Conservation (phyloP, 257 asterid species). For the Gentiana dahurica region DNA sequence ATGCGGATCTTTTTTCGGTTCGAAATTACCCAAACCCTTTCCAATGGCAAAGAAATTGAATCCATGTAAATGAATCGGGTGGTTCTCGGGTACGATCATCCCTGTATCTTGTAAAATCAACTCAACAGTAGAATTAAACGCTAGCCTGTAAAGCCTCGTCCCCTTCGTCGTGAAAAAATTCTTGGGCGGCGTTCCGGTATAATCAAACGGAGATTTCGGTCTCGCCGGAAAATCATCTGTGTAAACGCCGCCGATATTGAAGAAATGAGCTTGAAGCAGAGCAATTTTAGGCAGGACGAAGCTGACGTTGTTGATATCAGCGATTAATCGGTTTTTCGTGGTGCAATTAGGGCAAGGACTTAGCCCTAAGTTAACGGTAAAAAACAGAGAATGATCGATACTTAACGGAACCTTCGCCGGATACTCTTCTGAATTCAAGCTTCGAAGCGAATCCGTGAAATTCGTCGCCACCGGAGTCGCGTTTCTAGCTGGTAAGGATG, state of each 20-base stretch:
- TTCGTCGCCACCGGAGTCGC: conserved; percentile 30
- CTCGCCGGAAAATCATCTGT: conserved; percentile 49
- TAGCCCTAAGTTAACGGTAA: conserved; percentile 45
- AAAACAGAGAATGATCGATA: conserved; percentile 36
- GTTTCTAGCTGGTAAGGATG: conserved; percentile 32
- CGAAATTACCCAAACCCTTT: conserved; percentile 34
- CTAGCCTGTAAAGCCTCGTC: conserved; percentile 40
- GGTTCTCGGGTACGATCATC: conserved; percentile 43
- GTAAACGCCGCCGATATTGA: conserved; percentile 37
- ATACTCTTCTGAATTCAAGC: conserved; percentile 28
- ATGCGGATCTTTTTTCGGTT: conserved; percentile 26
- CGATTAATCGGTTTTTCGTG: conserved; percentile 26
- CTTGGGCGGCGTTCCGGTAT: conserved; percentile 35
- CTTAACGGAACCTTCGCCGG: conserved; percentile 35
- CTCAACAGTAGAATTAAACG: conserved; percentile 40
- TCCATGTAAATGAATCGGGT: conserved; percentile 56
- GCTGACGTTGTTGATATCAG: conserved; percentile 43
- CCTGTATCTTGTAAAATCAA: conserved; percentile 46
- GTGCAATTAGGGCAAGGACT: conserved; percentile 28
- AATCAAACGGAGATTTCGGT: conserved; percentile 28
- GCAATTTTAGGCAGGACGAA: conserved; percentile 40
- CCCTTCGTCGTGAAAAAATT: conserved; percentile 37
- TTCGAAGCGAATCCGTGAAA: conserved; percentile 31
- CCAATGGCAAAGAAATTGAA: conserved; percentile 44
- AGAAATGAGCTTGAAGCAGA: conserved; percentile 46